Base-by-base conservation (phyloP, 2,329 filamentous ascomycete genomes). In the Pezicula neosporulosa region DNA sequence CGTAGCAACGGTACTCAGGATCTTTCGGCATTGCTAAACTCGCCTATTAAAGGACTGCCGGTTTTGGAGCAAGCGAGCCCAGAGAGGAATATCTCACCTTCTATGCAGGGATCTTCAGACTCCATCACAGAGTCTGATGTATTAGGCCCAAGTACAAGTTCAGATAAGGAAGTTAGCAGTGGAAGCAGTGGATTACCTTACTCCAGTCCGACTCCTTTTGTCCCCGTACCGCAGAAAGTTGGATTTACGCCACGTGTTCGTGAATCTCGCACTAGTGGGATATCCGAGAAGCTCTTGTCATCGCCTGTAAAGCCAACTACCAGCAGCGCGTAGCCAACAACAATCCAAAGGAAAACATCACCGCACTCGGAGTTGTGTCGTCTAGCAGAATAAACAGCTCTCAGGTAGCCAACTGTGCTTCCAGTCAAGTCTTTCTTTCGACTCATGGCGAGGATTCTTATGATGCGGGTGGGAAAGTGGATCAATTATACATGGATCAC, bases 231-330 rank as follows among this genome's bases (percentile, higher is more conserved):
- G 18, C 47, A 48, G 27, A 48, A 48, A 24, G n/a, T 30, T n/a
- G 37, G 36, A 30, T 48, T 48, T 19, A 60, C 58, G n/a, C 64
- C 63, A 37, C 52, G 57, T 50, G 28, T 60, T 47, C 52, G 56
- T 30, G 52, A 52, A 33, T 24, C 19, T 18, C 47, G 45, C 13
- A 43, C 50, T 13, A 24, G 35, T 35, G 37, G 30, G 12, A 46
- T 35, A 42, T 46, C 50, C 24, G 28, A 50, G 16, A 44, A 44
- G 24, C 49, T 48, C 15, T 19, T 41, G 4, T 35, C 48, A 10
- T 58, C 59, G 3, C 49, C 58, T 13, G 12, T 39, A 6, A 60
- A 56, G 44, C 44, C 59, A 35, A 38, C 42, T 7, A 18, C 16
- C 16, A 19, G 18, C 28, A 30, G 7, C 28, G 7, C 28, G 28